A percentile compares a stretch with the other conserved stretches of the same genome.
phyloP scores from a whole-genome alignment of 805 yeast genomes.

The Candida ipomoeae region DNA sequence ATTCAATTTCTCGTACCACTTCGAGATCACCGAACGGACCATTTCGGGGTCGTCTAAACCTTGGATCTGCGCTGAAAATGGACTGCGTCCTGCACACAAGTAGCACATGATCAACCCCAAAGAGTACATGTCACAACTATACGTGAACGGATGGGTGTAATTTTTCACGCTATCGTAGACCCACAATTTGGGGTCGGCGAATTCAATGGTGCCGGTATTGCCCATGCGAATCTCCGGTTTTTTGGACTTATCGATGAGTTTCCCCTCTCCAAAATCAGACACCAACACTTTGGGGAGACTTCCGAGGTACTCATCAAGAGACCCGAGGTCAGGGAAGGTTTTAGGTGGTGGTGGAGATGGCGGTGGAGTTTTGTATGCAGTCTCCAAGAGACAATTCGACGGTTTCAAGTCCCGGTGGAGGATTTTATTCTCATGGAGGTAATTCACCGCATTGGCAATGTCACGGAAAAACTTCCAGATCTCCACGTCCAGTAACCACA shows the following conservation, averaged over 20 bases:
- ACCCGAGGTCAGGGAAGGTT: background rate
- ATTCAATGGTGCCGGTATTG: slow-evolving; percentile 83
- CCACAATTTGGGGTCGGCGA: slow-evolving; percentile 80
- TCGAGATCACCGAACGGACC: slow-evolving; percentile 23
- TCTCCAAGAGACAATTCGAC: slow-evolving; percentile 69
- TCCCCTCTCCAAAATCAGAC: slow-evolving; percentile 89
- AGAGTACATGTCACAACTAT: slow-evolving; percentile 75
- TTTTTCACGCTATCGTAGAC: slow-evolving; percentile 20
- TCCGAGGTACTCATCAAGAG: slow-evolving; percentile 16
- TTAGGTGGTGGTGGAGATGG: background rate
- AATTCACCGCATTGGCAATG: slow-evolving; percentile 63
- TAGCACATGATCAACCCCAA: slow-evolving; percentile 79
- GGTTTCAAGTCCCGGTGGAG: slow-evolving; percentile 91
- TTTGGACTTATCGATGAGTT: slow-evolving; percentile 54
- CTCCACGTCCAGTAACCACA: slow-evolving; percentile 51
- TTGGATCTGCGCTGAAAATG: slow-evolving; percentile 34
- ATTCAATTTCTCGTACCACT: slow-evolving; percentile 28
- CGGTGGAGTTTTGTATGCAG: slow-evolving; percentile 17
- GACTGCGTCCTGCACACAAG: slow-evolving; percentile 66
- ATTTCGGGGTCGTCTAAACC: slow-evolving; percentile 26
- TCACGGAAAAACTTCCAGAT: slow-evolving; percentile 67
- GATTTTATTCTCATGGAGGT: slow-evolving; percentile 68
- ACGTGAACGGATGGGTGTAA: slow-evolving; percentile 52
- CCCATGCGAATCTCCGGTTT: slow-evolving; percentile 53
- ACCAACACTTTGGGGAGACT: slow-evolving; percentile 67